phyloP scores from a whole-genome alignment of 352 stramenopile species.

The Phytopythium boreale region DNA sequence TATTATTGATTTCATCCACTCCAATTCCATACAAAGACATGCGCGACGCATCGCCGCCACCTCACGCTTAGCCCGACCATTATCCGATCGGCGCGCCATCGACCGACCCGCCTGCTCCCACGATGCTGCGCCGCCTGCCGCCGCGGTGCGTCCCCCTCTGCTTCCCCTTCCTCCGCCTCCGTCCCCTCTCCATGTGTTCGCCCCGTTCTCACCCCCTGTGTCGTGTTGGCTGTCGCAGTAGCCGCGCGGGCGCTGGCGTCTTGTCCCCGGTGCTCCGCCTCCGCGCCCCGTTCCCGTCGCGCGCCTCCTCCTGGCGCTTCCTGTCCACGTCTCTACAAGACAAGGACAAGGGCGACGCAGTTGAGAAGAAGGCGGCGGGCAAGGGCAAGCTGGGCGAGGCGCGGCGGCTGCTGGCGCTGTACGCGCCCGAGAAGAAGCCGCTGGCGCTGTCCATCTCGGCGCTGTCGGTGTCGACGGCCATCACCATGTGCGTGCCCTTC shows the following conservation, averaged over 20 bases:
- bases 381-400: slow-evolving; percentile 19
- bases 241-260: not conserved
- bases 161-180: not conserved
- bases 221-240: not conserved
- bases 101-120: not conserved
- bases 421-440: slow-evolving; percentile 68
- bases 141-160: not conserved
- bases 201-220: not conserved
- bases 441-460: slow-evolving; percentile 58
- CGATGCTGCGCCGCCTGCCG: slow-evolving; percentile 2
- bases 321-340: not conserved
- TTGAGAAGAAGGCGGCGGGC: not conserved
- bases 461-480: slow-evolving; percentile 61
- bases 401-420: slow-evolving; percentile 46
- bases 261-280: not conserved
- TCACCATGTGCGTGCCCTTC: slow-evolving; percentile 77
- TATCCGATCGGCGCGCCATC: not conserved
- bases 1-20: too few species aligned
- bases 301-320: not conserved
- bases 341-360: too few species aligned
- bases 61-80: not conserved
- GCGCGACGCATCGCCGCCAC: too few species aligned
- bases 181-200: not conserved
- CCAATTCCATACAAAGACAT: too few species aligned
- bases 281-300: not conserved